These are phyloP conservation scores for Pascua sp. DNA, from an alignment of 1,284 basidiomycete genomes.

Conservation along the genomic window DNA sequence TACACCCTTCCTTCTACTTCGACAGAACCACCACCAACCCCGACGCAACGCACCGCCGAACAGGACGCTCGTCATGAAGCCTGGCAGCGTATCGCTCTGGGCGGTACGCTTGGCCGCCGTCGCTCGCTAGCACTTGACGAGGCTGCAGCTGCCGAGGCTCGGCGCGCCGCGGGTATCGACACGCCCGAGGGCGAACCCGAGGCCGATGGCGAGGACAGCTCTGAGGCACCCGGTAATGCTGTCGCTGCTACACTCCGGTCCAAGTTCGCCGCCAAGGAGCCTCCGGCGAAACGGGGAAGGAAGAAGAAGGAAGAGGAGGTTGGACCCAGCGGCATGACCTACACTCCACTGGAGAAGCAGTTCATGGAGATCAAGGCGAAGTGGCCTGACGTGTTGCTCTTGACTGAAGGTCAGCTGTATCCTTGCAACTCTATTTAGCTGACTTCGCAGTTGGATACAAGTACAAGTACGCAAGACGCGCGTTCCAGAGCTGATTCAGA, in stretches of 20 bases:
- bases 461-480: conserved; percentile 54
- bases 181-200: conserved; percentile 12
- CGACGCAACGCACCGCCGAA: conserved; percentile 23
- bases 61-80: conserved; percentile 33
- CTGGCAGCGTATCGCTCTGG: conserved; percentile 32
- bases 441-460: conserved; percentile 67
- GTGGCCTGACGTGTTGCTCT: conserved; percentile 70
- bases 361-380: conserved; percentile 67
- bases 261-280: conserved; percentile 34
- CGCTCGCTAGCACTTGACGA: conserved; percentile 47
- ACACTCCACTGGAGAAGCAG: conserved; percentile 80
- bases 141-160: conserved; percentile 39
- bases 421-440: conserved; percentile 4
- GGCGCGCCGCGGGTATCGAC: conserved; percentile 15
- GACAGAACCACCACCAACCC: neutral
- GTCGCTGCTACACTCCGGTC: conserved; percentile 26
- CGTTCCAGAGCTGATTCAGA: conserved; percentile 28
- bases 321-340: conserved; percentile 72
- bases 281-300: conserved; percentile 13
- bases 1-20: conserved; percentile 9
- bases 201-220: conserved; percentile 11
- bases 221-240: conserved; percentile 16
- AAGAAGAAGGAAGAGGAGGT: conserved; percentile 54
- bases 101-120: conserved; percentile 36
- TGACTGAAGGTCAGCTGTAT: conserved; percentile 61